Conservation (phyloP, 2,329 filamentous ascomycete species). For the Fusarium concolor region DNA sequence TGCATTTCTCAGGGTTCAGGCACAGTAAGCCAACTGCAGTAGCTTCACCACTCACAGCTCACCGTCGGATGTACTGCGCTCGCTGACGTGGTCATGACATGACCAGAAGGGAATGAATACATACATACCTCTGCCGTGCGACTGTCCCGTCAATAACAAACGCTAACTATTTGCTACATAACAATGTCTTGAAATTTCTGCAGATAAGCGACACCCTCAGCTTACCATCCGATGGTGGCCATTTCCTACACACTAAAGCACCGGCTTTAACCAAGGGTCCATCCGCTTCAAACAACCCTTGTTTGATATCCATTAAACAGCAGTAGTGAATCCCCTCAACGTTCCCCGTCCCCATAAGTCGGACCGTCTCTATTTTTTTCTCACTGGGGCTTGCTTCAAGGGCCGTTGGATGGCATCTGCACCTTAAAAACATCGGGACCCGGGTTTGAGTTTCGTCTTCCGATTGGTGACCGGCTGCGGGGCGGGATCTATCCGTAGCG, state of each 20-base stretch:
- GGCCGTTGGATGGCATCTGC: slow-evolving; percentile 23
- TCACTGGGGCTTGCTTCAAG: slow-evolving; percentile 17
- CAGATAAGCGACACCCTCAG: slow-evolving; percentile 20
- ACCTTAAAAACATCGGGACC: slow-evolving; percentile 16
- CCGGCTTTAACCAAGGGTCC: slow-evolving; percentile 10
- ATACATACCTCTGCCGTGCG: background rate
- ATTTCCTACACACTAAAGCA: background rate
- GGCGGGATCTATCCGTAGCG: slow-evolving; percentile 39
- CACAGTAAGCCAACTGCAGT: slow-evolving; percentile 4
- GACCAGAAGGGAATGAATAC: slow-evolving; percentile 3
- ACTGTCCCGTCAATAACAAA: background rate
- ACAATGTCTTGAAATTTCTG: slow-evolving; percentile 16
- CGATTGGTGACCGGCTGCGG: slow-evolving; percentile 23
- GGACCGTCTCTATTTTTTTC: slow-evolving; percentile 24
- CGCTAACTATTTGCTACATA: background rate
- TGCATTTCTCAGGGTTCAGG: slow-evolving; percentile 24
- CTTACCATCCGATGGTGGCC: slow-evolving; percentile 11
- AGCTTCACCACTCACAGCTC: slow-evolving; percentile 19
- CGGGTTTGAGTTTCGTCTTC: slow-evolving; percentile 16
- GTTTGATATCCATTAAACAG: slow-evolving; percentile 17
- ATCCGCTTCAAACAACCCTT: slow-evolving; percentile 12
- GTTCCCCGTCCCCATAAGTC: slow-evolving; percentile 21
- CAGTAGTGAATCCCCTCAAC: slow-evolving; percentile 5
- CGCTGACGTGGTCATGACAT: slow-evolving; percentile 43
- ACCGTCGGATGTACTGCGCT: background rate